A percentile compares a stretch with the other conserved stretches of the same genome.
These are phyloP conservation scores for Diaporthe helianthi DNA, from an alignment of 2,329 filamentous ascomycete species.

Conservation along the genomic window DNA sequence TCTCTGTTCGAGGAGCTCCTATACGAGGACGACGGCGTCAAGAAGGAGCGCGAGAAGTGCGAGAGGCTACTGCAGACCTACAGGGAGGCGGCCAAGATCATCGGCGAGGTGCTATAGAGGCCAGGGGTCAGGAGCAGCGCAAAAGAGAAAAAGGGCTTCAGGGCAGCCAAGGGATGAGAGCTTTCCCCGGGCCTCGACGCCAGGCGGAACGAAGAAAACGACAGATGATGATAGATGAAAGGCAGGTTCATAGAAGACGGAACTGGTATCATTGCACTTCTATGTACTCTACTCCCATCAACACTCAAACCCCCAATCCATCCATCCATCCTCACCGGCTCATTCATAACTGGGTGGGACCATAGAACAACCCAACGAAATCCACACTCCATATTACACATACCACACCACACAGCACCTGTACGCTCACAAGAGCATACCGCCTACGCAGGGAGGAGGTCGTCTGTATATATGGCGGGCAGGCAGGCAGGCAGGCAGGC, in stretches of 20 bases:
- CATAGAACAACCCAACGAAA: background rate
- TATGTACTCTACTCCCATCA: constrained; percentile 32
- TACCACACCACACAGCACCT: background rate
- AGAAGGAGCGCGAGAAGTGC: constrained; percentile 98
- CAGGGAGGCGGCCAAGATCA: constrained; percentile 96
- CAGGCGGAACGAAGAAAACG: constrained; percentile 17
- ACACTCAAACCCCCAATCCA: constrained; percentile 4
- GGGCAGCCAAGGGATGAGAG: background rate
- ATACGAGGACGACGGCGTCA: constrained; percentile 97
- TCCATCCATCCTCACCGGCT: background rate
- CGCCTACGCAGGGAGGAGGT: background rate
- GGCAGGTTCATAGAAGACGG: constrained; percentile 20
- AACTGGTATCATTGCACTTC: constrained; percentile 21
- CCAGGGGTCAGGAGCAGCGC: background rate
- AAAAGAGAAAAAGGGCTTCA: background rate
- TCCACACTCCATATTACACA: constrained; percentile 6
- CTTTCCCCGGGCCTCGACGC: background rate
- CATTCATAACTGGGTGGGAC: constrained; percentile 2
- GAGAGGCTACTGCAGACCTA: constrained; percentile 95
- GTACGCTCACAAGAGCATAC: background rate
- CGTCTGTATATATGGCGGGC: constrained; percentile 18
- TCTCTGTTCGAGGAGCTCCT: constrained; percentile 88
- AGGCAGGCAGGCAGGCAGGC: background rate
- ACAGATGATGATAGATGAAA: constrained; percentile 31
- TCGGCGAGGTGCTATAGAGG: constrained; percentile 83